Evolutionary conservation across 31 red algal genomes (phyloP).

Genomic region (Bonnemaisonia californica): DNA sequence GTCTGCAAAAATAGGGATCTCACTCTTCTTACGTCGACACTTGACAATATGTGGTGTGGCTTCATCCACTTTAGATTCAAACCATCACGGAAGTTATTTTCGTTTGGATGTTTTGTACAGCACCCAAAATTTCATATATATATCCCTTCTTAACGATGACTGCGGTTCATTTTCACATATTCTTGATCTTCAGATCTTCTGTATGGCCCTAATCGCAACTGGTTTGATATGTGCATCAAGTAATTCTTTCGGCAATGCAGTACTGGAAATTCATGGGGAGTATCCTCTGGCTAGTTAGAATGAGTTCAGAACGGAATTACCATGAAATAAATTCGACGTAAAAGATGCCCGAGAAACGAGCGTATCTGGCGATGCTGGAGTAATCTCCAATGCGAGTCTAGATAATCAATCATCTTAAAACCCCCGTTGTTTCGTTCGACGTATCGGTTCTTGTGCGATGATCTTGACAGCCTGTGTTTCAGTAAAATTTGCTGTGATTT

Average conservation of each 20-base stretch:
- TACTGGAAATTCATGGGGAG: conserved; percentile 1
- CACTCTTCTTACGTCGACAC: too few species aligned
- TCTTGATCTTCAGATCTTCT: too few species aligned
- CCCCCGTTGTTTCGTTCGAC: conserved; percentile 27
- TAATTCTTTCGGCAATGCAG: conserved; percentile 3
- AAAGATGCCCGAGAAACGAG: conserved; percentile 7
- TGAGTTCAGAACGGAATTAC: not conserved
- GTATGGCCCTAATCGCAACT: conserved; percentile 11
- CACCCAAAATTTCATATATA: too few species aligned
- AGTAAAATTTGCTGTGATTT: not conserved
- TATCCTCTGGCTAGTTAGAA: conserved; percentile 43
- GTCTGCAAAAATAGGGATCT: too few species aligned
- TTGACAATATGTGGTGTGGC: too few species aligned
- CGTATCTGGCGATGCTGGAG: conserved; percentile 1
- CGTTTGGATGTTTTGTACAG: too few species aligned
- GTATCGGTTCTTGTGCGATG: conserved; percentile 9
- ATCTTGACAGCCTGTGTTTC: conserved; percentile 2
- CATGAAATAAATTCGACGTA: conserved; percentile 15
- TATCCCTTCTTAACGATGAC: too few species aligned
- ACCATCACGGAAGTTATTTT: too few species aligned
- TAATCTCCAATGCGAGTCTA: not conserved
- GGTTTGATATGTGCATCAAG: conserved; percentile 7
- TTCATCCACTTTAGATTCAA: too few species aligned
- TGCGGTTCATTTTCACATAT: too few species aligned
- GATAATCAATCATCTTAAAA: conserved; percentile 16